Base-by-base conservation (phyloP, 1,284 basidiomycete genomes). In the Volvariella surrecta region DNA sequence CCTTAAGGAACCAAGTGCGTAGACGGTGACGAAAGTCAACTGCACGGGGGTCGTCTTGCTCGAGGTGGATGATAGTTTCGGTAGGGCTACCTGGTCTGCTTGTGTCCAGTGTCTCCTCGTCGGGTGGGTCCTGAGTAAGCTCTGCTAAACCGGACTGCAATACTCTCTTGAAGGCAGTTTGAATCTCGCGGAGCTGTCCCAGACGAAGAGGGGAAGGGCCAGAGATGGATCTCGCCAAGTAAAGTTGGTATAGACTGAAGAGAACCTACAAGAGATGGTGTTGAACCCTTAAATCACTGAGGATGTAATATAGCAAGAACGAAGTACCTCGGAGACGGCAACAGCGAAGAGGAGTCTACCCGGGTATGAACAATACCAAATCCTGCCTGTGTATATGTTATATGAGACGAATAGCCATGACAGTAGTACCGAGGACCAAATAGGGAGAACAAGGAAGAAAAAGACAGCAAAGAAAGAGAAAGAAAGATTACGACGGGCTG, bases 1-100 rank as follows among this genome's bases (percentile, higher is more conserved):
- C 74, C 52, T 80, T 78, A 50, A 74, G 63, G 61, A 93, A 89
- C 89, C 88, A 70, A 70, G 76, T 80, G 51, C 82, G 69, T 39
- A 89, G 64, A 50, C 68, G 68, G 51, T 84, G 74, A 19, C 87
- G 74, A 58, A 89, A 90, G 52, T 89, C 87, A 32, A 82, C 60
- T 0, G 87, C 86, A 11, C 85, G 74, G 4, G 78, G 80, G 55
- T 91, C 89, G 46, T 77, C 60, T 32, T 59, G 62, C 22, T 74
- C 72, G 11, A 89, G 67, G 44, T 68, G 68, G 3, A 64, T 64
- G 38, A 86, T 73, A 8, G 63, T 53, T 57, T 85, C 80, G 7
- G 68, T 72, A 3, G 81, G 79, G 55, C 76, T 82, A 30, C 71
- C 73, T 32, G 81, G 79, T 40, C 77, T 64, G 39, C 66, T 63